phyloP scores from a whole-genome alignment of 2,329 filamentous ascomycete species.

The Nannizziopsis barbatae region DNA sequence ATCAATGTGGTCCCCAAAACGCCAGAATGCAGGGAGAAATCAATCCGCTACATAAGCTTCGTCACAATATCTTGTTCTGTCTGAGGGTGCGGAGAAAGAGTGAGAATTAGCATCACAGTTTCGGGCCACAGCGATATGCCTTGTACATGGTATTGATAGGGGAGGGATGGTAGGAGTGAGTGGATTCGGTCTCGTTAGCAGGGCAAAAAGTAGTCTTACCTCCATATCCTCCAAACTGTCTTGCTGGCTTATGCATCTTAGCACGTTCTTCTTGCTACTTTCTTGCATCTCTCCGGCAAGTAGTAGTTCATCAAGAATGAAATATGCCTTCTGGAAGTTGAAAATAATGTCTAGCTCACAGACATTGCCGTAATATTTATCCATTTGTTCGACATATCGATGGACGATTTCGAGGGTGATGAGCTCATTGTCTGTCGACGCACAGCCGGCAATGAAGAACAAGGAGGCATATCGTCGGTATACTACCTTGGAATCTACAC shows the following conservation, averaged over 20 bases:
- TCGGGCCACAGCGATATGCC: slow-evolving; percentile 3
- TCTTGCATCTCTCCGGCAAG: slow-evolving; percentile 95
- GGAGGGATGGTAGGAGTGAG: neutral
- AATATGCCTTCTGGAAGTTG: slow-evolving; percentile 99
- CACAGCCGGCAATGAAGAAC: slow-evolving; percentile 97
- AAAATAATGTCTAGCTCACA: slow-evolving; percentile 99
- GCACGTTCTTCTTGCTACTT: slow-evolving; percentile 97
- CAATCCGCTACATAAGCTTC: slow-evolving; percentile 56
- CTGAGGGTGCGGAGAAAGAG: slow-evolving; percentile 40
- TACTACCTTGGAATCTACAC: slow-evolving; percentile 86
- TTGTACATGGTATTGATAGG: neutral
- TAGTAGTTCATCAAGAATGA: slow-evolving; percentile 92
- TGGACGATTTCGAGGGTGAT: slow-evolving; percentile 98
- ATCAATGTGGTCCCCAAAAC: neutral
- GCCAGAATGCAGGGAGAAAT: neutral
- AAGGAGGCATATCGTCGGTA: slow-evolving; percentile 97
- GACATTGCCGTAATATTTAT: slow-evolving; percentile 99
- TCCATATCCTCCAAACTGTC: slow-evolving; percentile 98
- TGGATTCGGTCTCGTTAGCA: neutral
- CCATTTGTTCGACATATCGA: slow-evolving; percentile 99
- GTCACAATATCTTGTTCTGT: slow-evolving; percentile 76
- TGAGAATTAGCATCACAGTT: slow-evolving; percentile 9
- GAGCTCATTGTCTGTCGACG: slow-evolving; percentile 94
- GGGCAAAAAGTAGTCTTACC: slow-evolving; percentile 53
- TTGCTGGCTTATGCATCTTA: slow-evolving; percentile 91